Evolutionary conservation across 768 basidiomycete species (phyloP).

Genomic region (Botryobasidium botryosum): DNA sequence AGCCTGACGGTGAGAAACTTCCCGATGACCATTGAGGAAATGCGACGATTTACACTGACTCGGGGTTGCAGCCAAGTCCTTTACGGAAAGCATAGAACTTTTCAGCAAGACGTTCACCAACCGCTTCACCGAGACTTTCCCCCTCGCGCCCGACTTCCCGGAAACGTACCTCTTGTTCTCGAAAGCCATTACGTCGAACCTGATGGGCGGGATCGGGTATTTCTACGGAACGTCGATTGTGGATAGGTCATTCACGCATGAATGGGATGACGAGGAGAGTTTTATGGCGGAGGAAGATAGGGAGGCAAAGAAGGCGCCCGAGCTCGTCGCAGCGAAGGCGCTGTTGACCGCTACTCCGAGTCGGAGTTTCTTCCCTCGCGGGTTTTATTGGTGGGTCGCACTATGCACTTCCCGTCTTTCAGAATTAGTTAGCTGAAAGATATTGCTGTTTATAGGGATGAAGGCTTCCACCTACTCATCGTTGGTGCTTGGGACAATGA

Average conservation of each 20-base stretch:
- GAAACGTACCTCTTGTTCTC: slow-evolving; percentile 53
- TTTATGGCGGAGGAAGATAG: slow-evolving; percentile 32
- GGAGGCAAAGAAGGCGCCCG: slow-evolving; percentile 27
- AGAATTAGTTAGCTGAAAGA: slow-evolving; percentile 3
- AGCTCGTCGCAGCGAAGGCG: slow-evolving; percentile 52
- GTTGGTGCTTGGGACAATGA: slow-evolving; percentile 91
- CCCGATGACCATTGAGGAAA: too few relatives aligned
- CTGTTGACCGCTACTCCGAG: slow-evolving; percentile 88
- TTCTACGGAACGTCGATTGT: slow-evolving; percentile 86
- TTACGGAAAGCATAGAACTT: slow-evolving; percentile 56
- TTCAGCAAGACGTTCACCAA: slow-evolving; percentile 41
- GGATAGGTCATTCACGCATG: slow-evolving; percentile 68
- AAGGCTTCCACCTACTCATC: slow-evolving; percentile 87
- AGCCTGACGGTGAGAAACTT: slow-evolving; percentile 43
- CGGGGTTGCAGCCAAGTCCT: slow-evolving; percentile 31
- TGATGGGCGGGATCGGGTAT: slow-evolving; percentile 87
- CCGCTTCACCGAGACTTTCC: slow-evolving; percentile 56
- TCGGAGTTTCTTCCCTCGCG: slow-evolving; percentile 91
- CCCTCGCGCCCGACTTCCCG: slow-evolving; percentile 37
- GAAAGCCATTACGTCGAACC: slow-evolving; percentile 75
- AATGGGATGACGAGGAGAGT: slow-evolving; percentile 70
- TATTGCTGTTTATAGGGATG: slow-evolving; percentile 45
- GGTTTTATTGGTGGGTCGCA: slow-evolving; percentile 79
- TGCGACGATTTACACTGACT: not conserved
- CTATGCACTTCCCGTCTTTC: not conserved